Conservation (phyloP, 2,329 filamentous ascomycete species). For the Boeremia lycopersici region DNA sequence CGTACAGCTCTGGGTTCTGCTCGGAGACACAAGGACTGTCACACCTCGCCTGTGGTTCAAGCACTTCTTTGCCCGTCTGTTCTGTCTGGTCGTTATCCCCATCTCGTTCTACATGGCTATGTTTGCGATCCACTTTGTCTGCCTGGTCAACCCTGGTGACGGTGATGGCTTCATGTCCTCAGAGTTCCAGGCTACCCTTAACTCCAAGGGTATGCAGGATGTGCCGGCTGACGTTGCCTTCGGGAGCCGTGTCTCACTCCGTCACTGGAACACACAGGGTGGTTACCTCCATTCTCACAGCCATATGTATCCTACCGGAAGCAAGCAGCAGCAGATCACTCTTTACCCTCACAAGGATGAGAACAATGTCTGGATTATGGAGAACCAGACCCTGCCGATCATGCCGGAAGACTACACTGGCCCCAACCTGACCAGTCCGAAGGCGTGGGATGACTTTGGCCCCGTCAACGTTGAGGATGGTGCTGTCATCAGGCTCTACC, state of each 20-base stretch:
- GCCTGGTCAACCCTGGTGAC: conserved; percentile 91
- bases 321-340: conserved; percentile 98
- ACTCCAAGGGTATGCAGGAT: conserved; percentile 95
- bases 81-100: conserved; percentile 91
- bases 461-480: conserved; percentile 80
- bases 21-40: conserved; percentile 86
- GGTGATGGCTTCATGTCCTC: conserved; percentile 99
- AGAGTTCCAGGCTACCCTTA: conserved; percentile 96
- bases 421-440: conserved; percentile 76
- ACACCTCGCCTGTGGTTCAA: conserved; percentile 87
- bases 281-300: conserved; percentile 96
- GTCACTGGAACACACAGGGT: conserved; percentile 96
- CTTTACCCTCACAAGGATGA: conserved; percentile 99
- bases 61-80: conserved; percentile 87
- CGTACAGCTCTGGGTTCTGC: conserved; percentile 91
- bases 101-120: conserved; percentile 91
- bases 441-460: conserved; percentile 78
- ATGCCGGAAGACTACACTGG: conserved; percentile 75
- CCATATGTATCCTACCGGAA: conserved; percentile 96
- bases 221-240: conserved; percentile 90
- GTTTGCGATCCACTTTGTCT: conserved; percentile 96
- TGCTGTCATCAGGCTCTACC: conserved; percentile 80
- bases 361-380: conserved; percentile 92
- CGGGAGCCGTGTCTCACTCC: conserved; percentile 82
- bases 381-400: conserved; percentile 83